These are phyloP conservation scores for Vaccinium corymbosum DNA, from an alignment of 148 eudicot genomes.

Conservation along the genomic window DNA sequence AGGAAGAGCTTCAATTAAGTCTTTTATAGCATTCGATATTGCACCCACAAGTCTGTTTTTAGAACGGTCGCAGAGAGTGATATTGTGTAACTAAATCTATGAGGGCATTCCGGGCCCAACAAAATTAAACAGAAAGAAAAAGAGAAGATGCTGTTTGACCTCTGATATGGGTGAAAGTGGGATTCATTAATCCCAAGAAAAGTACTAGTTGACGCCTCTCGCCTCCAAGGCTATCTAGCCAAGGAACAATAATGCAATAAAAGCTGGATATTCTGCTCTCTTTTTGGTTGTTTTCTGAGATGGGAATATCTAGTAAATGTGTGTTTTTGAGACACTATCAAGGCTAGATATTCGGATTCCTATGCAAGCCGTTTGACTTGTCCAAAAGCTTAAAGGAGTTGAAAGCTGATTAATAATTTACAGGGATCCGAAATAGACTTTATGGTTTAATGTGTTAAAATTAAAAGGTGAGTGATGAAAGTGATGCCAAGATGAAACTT, in stretches of 20 bases:
- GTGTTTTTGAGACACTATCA: no score
- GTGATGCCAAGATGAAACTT: no score
- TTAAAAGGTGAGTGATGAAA: not conserved
- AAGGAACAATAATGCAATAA: not conserved
- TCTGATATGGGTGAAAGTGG: conserved; percentile 27
- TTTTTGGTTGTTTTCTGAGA: not conserved
- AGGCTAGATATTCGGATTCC: not conserved
- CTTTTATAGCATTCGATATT: no score
- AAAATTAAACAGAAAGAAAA: not conserved
- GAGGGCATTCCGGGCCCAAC: no score
- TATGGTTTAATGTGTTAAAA: not conserved
- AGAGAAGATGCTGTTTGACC: conserved; percentile 30
- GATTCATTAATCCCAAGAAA: conserved; percentile 27
- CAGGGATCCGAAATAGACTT: not conserved
- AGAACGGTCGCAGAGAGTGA: no score
- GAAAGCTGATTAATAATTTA: not conserved
- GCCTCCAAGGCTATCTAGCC: not conserved
- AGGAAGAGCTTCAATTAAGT: no score
- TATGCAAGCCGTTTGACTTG: not conserved
- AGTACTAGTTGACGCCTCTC: not conserved
- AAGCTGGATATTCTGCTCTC: not conserved
- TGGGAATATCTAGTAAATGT: not conserved
- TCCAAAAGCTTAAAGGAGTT: not conserved
- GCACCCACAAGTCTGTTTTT: no score
- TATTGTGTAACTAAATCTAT: no score